A percentile compares a stretch with the other conserved stretches of the same genome.
These are phyloP conservation scores for Vachellia pachyceras DNA, from an alignment of 306 rosid genomes.

Conservation along the genomic window DNA sequence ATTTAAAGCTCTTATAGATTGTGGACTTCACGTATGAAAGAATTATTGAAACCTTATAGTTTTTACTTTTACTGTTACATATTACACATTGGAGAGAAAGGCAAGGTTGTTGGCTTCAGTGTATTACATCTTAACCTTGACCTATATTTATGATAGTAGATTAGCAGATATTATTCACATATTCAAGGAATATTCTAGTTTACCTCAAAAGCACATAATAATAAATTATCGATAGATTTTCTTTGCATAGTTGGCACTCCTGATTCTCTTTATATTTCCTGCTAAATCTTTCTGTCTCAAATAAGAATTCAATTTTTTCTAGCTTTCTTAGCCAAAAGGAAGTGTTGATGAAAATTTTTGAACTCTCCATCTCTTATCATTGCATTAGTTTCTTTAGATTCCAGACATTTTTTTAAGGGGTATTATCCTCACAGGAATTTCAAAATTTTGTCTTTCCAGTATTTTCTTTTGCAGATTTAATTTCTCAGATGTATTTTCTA, in stretches of 20 bases:
- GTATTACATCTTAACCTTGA: neutral
- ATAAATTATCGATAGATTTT: neutral
- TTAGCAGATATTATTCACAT: neutral
- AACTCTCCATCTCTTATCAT: neutral
- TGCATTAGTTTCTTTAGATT: conserved; percentile 2
- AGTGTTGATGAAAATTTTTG: neutral
- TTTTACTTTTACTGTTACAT: neutral
- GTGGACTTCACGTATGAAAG: neutral
- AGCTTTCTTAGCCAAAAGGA: neutral
- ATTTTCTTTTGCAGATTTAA: conserved; percentile 16
- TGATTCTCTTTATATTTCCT: neutral
- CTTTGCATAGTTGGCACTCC: neutral
- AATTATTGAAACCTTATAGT: conserved; percentile 11
- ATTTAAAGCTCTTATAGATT: neutral
- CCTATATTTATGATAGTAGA: neutral
- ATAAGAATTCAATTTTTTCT: neutral
- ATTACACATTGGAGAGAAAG: neutral
- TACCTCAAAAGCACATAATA: neutral
- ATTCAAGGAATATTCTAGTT: neutral
- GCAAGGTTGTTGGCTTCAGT: neutral
- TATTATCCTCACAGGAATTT: neutral
- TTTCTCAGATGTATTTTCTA: conserved; percentile 16
- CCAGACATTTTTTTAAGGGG: neutral
- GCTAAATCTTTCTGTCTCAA: neutral
- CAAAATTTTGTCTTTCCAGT: conserved; percentile 4